These are phyloP conservation scores for Candida wancherniae DNA, from an alignment of 805 yeast genomes.

Conservation along the genomic window DNA sequence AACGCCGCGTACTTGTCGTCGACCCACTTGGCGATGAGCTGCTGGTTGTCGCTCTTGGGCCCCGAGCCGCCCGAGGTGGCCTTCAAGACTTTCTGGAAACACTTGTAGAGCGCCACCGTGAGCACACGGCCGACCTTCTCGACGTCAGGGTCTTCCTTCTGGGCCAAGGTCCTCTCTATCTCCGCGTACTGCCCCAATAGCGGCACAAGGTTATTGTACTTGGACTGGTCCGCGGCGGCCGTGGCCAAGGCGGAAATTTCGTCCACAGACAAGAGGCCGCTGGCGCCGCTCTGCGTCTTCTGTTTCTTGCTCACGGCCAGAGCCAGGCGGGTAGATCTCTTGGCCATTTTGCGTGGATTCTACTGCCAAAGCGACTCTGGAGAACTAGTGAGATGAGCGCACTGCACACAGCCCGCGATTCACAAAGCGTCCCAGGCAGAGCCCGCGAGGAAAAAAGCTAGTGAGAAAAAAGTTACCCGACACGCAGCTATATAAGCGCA, in stretches of 20 bases:
- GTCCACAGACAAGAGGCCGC: constrained; percentile 14
- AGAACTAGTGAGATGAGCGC: too few species aligned
- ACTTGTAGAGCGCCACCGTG: constrained; percentile 37
- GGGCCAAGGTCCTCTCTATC: constrained; percentile 16
- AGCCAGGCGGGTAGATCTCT: too few species aligned
- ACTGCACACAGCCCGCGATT: too few species aligned
- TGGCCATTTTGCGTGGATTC: too few species aligned
- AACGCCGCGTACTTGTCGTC: constrained; percentile 51
- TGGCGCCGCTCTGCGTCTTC: constrained; percentile 5
- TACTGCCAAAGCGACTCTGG: too few species aligned
- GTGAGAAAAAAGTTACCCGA: constrained; percentile 19
- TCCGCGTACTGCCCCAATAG: constrained; percentile 39
- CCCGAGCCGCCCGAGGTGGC: constrained; percentile 29
- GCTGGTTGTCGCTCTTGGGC: constrained; percentile 41
- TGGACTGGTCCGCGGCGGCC: constrained; percentile 40
- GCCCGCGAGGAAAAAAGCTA: neutral
- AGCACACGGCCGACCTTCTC: constrained; percentile 38
- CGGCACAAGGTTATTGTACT: constrained; percentile 51
- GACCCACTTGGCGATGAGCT: constrained; percentile 59
- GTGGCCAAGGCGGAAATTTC: constrained; percentile 22
- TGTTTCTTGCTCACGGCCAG: constrained; percentile 10
- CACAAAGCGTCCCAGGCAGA: too few species aligned
- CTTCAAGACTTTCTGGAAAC: constrained; percentile 46
- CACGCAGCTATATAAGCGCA: constrained; percentile 16
- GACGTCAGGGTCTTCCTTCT: constrained; percentile 17